These are phyloP conservation scores for Postia placenta DNA, from an alignment of 768 basidiomycete genomes.

Conservation along the genomic window DNA sequence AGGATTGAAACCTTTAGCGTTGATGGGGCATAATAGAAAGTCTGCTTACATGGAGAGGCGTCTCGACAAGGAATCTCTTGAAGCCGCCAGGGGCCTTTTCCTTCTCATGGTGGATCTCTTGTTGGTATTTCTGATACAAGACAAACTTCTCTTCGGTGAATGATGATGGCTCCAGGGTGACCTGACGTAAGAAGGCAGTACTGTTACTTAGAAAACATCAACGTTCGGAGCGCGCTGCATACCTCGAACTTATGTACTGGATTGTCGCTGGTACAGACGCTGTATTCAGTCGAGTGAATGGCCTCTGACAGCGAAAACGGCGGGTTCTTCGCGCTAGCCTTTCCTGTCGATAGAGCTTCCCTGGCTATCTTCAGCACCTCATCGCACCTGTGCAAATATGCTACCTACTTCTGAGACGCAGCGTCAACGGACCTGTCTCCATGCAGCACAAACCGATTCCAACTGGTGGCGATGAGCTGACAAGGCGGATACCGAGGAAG, in stretches of 20 bases:
- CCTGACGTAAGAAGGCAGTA: conserved; percentile 35
- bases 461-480: conserved; percentile 34
- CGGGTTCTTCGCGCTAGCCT: not conserved
- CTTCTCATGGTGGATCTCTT: conserved; percentile 67
- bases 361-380: too few species aligned
- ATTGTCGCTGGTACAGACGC: conserved; percentile 23
- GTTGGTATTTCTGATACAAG: conserved; percentile 75
- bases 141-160: conserved; percentile 77
- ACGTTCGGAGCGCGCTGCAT: not conserved
- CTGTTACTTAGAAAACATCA: not conserved
- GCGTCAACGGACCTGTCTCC: conserved; percentile 13
- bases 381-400: not conserved
- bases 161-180: conserved; percentile 68
- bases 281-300: conserved; percentile 52
- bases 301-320: conserved; percentile 28
- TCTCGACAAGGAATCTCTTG: conserved; percentile 69
- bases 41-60: conserved; percentile 62
- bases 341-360: not conserved
- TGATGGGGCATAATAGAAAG: not conserved
- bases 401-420: not conserved
- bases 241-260: conserved; percentile 59
- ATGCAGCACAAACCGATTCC: conserved; percentile 60
- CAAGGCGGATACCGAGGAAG: not conserved
- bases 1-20: not conserved
- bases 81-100: conserved; percentile 49